Evolutionary conservation across 1,284 basidiomycete species (phyloP), one percentile per base, ranked within the genome.

Genomic region (Ceraceosorus guamensis): DNA sequence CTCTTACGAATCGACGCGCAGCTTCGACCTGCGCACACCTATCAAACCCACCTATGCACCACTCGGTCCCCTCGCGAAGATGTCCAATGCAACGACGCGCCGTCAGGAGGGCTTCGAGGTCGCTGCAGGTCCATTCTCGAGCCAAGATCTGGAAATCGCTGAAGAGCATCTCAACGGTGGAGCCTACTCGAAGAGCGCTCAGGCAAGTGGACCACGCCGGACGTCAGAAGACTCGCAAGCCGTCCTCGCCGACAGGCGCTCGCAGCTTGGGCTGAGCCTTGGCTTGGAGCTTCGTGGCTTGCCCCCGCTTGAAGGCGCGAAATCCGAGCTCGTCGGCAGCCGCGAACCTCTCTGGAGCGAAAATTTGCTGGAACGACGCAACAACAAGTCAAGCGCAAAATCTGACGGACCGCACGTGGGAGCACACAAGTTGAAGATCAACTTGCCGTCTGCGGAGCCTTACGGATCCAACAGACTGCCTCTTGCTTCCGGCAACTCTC

Each of bases 11-110:
- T 68, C 66, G 3, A 65, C 63, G 39, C 60, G 57, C 16, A 68
- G 66, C 51, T 66, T 66, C 44, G 66, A 68, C 50, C 59, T 68
- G n/a, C 56, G 59, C 43, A 68, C 66, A 2, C 66, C 66, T 8
- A 62, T 67, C 54, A 67, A 67, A 52, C 54, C 56, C 13, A 16
- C 51, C 34, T 8, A 48, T 14, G n/a, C 18, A 34, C 16, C 41
- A 52, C 43, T 52, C 51, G 33, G 50, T 16, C 4, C 33, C 50
- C 46, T 18, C 24, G 58, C 53, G 55, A 58, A 57, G 13, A 56
- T 57, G 8, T 57, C 56, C 52, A 60, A 60, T 46, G 46, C 47
- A 14, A 52, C 65, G 11, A 63, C 56, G 14, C 56, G 56, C 39
- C 61, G 57, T 58, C 59, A 59, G 50, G 52, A 58, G 6, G 2